Evolutionary conservation across 805 yeast species (phyloP).

Genomic region (Saccharomycopsis sp.): DNA sequence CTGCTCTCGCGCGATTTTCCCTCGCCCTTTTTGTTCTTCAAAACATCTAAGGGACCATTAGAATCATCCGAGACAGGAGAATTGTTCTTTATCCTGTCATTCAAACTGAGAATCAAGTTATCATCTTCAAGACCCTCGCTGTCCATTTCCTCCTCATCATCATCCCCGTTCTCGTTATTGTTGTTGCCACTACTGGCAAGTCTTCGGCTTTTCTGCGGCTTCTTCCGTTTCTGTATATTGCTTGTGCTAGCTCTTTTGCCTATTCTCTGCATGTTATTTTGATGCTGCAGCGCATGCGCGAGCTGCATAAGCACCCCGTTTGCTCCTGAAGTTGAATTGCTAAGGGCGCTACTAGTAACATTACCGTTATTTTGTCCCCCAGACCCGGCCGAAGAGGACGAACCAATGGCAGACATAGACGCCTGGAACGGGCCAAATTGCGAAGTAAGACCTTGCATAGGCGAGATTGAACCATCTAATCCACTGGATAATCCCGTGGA

Average conservation of each 20-base stretch:
- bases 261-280: neutral
- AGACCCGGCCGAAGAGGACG: neutral
- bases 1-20: neutral
- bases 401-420: neutral
- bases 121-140: neutral
- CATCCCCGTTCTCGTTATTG: neutral
- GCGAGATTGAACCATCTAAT: neutral
- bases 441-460: neutral
- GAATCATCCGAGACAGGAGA: neutral
- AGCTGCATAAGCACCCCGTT: neutral
- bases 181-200: neutral
- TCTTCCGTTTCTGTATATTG: neutral
- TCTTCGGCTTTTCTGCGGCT: neutral
- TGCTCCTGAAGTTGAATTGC: neutral
- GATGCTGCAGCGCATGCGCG: neutral
- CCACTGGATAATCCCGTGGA: neutral
- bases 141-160: neutral
- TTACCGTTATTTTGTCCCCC: neutral
- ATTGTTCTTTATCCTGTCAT: neutral
- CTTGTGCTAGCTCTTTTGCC: neutral
- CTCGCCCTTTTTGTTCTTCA: neutral
- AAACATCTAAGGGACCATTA: neutral
- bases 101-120: neutral
- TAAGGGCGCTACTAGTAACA: neutral
- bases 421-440: neutral